Percentiles rank a stretch among this genome's conserved stretches.
phyloP scores from a whole-genome alignment of 306 rosid genomes.

The Lathyrus oleraceus region DNA sequence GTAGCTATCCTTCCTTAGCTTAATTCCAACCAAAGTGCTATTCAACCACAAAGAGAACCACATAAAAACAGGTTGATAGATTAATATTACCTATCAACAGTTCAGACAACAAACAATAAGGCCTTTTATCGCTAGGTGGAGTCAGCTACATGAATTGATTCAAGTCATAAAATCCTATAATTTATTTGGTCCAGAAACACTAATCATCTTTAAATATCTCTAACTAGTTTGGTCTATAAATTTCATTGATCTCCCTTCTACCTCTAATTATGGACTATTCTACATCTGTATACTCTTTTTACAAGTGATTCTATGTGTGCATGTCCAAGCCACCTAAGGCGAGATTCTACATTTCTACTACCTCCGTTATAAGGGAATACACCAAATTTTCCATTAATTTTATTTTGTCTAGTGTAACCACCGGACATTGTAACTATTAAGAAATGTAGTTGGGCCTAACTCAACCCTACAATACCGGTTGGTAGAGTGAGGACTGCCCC shows the following conservation, averaged over 20 bases:
- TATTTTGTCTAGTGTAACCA: not conserved
- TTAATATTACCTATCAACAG: not conserved
- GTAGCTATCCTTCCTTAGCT: not conserved
- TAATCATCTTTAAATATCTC: not conserved
- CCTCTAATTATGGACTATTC: constrained; percentile 12
- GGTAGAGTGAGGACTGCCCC: no score
- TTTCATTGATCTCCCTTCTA: not conserved
- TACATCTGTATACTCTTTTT: not conserved
- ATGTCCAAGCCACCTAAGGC: not conserved
- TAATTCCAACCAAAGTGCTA: constrained; percentile 3
- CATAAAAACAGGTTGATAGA: constrained; percentile 9
- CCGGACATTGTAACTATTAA: not conserved
- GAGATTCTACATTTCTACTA: not conserved
- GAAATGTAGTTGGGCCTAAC: no score
- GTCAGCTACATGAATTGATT: not conserved
- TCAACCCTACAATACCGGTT: no score
- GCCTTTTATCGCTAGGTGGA: not conserved
- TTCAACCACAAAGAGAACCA: constrained; percentile 10
- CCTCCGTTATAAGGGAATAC: not conserved
- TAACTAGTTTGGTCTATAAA: not conserved
- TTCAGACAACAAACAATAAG: not conserved
- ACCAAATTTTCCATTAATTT: not conserved
- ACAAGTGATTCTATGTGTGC: not conserved
- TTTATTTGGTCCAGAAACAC: not conserved
- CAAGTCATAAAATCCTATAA: not conserved